Base-by-base conservation (phyloP, 345 rosid species). In the Anacardium occidentale region DNA sequence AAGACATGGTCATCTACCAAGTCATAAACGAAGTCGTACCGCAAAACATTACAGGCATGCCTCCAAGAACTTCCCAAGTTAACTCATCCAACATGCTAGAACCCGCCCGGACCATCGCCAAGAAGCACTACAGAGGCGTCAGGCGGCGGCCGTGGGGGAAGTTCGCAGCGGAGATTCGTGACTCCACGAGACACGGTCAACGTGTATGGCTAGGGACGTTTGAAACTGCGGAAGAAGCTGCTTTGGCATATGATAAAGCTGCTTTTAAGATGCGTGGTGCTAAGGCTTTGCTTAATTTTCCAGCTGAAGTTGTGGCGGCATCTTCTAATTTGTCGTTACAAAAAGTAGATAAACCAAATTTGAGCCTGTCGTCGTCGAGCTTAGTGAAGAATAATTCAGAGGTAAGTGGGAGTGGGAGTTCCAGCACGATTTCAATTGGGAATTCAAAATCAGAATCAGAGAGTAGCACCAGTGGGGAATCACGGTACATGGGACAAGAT, bases 141-240 rank as follows among this genome's bases (percentile, higher is more conserved):
- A 66, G 92, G 76, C 85, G 86, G 7, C 85, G 92, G 5, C 92
- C 87, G 0, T 88, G 92, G 92, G 92, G 92, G n/a, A 88, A 88
- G 64, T 88, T 59, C 51, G 92, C 92, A 0, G 90, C 92, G 0
- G 90, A 88, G 75, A 88, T 88, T 34, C 90, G 92, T 0, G 92
- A 88, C 62, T 86, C 90, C 29, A 5, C 69, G 0, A 74, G 88
- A 7, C 74, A 78, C 0, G 92, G 92, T 6, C 81, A 86, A 0
- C 77, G 90, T 6, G 68, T 86, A 9, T 88, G 92, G 92, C 80
- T 88, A 3, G 92, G 92, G 22, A 88, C 90, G 0, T 88, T 83
- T 69, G 67, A 81, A 69, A 86, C 92, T 0, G 92, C 90, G 0
- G 90, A 88, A 75, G 84, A 75, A 61, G 92, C 92, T 9, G 92